phyloP scores from a whole-genome alignment of 2,329 filamentous ascomycete genomes.

The Trichoderma asperellum region DNA sequence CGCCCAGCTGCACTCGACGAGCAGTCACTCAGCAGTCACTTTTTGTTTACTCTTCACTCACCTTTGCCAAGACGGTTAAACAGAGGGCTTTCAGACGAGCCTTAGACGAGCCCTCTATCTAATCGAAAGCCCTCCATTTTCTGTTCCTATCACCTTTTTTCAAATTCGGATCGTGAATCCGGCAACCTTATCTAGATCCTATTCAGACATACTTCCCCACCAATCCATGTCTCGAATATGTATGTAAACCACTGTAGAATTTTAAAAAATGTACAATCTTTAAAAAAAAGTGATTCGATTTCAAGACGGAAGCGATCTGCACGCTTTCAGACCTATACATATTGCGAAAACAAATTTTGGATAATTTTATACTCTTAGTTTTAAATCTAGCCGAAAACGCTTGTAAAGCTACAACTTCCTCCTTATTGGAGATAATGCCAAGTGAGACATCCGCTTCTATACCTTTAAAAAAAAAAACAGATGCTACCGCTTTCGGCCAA shows the following conservation, averaged over 20 bases:
- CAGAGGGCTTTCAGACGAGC: background rate
- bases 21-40: background rate
- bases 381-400: background rate
- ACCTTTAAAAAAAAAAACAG: background rate
- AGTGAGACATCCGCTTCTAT: background rate
- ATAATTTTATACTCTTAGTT: background rate
- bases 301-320: background rate
- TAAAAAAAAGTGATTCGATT: background rate
- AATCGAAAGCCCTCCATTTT: no score
- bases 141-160: background rate
- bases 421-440: background rate
- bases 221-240: background rate
- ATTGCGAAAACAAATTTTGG: background rate
- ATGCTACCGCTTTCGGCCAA: conserved; percentile 7
- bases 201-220: background rate
- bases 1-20: background rate
- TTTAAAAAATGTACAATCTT: background rate
- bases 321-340: background rate
- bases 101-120: no score
- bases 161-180: background rate
- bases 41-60: background rate
- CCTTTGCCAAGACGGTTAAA: background rate
- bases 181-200: background rate
- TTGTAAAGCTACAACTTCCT: background rate
- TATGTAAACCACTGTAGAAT: background rate